phyloP scores from a whole-genome alignment of 176 grass and related monocot species.

The Triticum monococcum region DNA sequence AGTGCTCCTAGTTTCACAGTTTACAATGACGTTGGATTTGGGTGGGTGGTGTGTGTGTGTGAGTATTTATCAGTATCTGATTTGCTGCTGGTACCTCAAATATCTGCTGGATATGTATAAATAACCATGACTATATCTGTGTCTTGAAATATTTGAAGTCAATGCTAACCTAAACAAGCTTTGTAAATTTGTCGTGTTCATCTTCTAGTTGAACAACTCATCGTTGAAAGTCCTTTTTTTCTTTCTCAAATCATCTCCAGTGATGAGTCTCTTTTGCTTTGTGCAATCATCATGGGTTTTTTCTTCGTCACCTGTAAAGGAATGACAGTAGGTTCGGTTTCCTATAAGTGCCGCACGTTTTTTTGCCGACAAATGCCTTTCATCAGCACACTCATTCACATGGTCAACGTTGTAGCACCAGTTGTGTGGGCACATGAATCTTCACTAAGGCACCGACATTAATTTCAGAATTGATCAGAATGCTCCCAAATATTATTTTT shows the following conservation, averaged over 20 bases:
- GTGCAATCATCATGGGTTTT: background rate
- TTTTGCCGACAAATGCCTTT: background rate
- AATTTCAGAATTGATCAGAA: background rate
- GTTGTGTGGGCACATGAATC: background rate
- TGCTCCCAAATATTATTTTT: background rate
- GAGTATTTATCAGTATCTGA: background rate
- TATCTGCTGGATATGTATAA: constrained; percentile 9
- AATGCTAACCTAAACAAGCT: background rate
- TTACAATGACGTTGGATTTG: background rate
- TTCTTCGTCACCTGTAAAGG: background rate
- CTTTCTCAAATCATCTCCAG: background rate
- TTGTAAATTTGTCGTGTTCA: background rate
- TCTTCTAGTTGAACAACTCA: constrained; percentile 11
- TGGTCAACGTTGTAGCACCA: background rate
- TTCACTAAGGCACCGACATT: background rate
- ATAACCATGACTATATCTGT: background rate
- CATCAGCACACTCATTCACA: background rate
- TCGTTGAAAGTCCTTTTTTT: background rate
- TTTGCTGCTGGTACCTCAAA: background rate
- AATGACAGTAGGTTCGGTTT: constrained; percentile 8
- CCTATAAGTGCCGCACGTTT: background rate
- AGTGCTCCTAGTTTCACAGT: constrained; percentile 36
- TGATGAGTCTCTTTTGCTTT: background rate
- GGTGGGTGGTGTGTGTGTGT: background rate
- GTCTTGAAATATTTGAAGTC: background rate